Conservation (phyloP, 2,329 filamentous ascomycete species). For the Graphium sp. region DNA sequence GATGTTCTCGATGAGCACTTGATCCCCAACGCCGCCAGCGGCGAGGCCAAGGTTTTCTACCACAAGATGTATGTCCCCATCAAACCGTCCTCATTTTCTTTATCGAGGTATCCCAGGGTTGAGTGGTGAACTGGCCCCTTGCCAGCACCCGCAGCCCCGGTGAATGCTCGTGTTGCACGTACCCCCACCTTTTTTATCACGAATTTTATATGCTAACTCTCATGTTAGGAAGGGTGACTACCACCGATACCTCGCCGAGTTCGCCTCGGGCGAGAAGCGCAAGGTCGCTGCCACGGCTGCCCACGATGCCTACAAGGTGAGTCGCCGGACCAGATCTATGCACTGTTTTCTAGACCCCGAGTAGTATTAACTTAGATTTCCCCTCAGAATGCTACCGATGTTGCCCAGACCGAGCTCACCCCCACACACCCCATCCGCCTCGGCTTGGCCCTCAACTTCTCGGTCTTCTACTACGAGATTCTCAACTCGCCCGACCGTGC, state of each 20-base stretch:
- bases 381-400: slow-evolving; percentile 78
- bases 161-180: too few species aligned
- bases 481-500: slow-evolving; percentile 94
- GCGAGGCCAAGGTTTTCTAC: slow-evolving; percentile 99
- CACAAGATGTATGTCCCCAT: slow-evolving; percentile 88
- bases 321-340: too few species aligned
- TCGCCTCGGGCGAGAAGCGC: slow-evolving; percentile 82
- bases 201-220: background rate
- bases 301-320: slow-evolving; percentile 95
- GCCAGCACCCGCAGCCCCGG: too few species aligned
- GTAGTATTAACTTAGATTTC: slow-evolving; percentile 5
- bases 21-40: slow-evolving; percentile 88
- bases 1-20: slow-evolving; percentile 85
- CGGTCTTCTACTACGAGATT: slow-evolving; percentile 99
- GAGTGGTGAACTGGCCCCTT: background rate
- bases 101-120: slow-evolving; percentile 1
- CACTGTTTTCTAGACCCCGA: slow-evolving; percentile 1
- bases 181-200: slow-evolving; percentile 4
- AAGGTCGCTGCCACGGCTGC: slow-evolving; percentile 75
- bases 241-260: slow-evolving; percentile 90
- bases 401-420: slow-evolving; percentile 92
- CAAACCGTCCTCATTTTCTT: slow-evolving; percentile 1
- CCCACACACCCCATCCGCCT: slow-evolving; percentile 97
- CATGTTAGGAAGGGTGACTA: slow-evolving; percentile 79
- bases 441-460: slow-evolving; percentile 95